Evolutionary conservation across 2,329 filamentous ascomycete genomes (phyloP), one percentile per base, ranked within the genome.

Genomic region (Geosmithia morbida): DNA sequence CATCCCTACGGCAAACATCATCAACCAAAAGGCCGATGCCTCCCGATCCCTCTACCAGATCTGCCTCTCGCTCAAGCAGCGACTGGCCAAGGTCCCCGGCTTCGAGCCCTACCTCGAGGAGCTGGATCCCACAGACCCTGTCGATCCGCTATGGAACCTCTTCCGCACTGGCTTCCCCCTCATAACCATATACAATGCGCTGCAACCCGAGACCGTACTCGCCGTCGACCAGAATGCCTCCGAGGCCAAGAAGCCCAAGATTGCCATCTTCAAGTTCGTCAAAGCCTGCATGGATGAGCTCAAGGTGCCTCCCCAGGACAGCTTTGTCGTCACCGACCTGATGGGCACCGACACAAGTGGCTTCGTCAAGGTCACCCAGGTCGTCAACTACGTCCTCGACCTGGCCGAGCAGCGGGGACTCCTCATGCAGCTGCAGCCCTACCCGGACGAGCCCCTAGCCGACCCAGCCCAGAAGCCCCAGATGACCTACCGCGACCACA

Each of bases 301-400:
- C 46, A 78, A 81, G 48, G 84, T 96, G 47, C 77, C 85, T 2
- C 72, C 86, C 4, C 76, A 83, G 44, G 87, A 95, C 51, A 89
- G 87, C 58, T 97, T 97, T 63, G 85, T 94, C 56, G 84, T 98
- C 56, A 85, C 80, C 49, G 90, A 98, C 65, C 70, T 97, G 43
- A 89, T 92, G 64, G 87, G 87, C 47, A 87, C 89, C 56, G 94
- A 96, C 64, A 98, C 92, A 1, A 96, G 87, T 43, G 92, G 92
- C 2, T 97, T 98, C 61, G 88, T 96, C 55, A 97, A 97, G 77
- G 89, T 95, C 49, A 89, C 85, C 20, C 86, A 87, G 66, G 87
- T 95, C 49, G 86, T 98, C 53, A 96, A 95, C 61, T 78, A 82
- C 53, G 89, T 97, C 16, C 79, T 98, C 46, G 90, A 98, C 59